Evolutionary conservation across 768 basidiomycete species (phyloP).

Genomic region (Mrakia blollopis): DNA sequence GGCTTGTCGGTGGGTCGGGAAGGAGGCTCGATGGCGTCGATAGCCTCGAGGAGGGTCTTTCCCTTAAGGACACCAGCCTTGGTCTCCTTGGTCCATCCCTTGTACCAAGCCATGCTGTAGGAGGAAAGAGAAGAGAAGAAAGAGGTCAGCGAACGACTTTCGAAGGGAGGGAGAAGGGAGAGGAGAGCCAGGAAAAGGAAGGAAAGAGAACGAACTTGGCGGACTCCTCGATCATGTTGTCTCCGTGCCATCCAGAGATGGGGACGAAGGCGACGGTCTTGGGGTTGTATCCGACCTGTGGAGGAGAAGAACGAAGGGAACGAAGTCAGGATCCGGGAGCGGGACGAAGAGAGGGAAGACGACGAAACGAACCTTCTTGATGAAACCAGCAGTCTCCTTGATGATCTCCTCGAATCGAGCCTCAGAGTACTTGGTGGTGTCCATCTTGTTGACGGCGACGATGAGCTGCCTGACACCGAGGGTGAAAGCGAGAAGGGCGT

Average conservation of each 20-base stretch:
- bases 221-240: constrained; percentile 99
- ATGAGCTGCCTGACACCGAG: constrained; percentile 99
- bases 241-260: constrained; percentile 99
- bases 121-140: background rate
- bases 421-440: constrained; percentile 99
- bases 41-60: constrained; percentile 98
- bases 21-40: constrained; percentile 98
- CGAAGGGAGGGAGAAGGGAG: background rate
- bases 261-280: constrained; percentile 97
- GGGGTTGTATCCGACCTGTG: constrained; percentile 90
- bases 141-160: constrained; percentile 2
- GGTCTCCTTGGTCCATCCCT: constrained; percentile 97
- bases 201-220: constrained; percentile 60
- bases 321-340: background rate
- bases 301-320: background rate
- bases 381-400: constrained; percentile 96
- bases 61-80: constrained; percentile 92
- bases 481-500: constrained; percentile 98
- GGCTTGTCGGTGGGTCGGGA: constrained; percentile 97
- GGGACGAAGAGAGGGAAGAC: background rate
- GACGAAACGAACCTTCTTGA: constrained; percentile 64
- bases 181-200: background rate
- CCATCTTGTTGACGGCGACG: constrained; percentile 99
- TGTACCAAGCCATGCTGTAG: constrained; percentile 95
- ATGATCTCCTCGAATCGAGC: constrained; percentile 96